phyloP scores from a whole-genome alignment of 306 rosid genomes.

The Citrullus colocynthis region DNA sequence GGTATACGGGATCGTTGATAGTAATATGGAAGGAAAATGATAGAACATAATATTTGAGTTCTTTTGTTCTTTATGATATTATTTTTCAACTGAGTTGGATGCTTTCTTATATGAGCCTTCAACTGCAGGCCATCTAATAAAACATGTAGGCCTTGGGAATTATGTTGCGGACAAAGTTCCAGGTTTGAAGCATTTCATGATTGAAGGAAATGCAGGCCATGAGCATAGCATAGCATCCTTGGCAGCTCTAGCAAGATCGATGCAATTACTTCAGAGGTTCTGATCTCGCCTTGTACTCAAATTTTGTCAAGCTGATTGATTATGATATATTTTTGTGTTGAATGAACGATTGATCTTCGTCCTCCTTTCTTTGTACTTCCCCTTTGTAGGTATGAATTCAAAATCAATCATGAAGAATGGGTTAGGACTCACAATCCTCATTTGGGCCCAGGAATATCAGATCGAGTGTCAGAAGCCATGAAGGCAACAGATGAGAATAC shows the following conservation, averaged over 20 bases:
- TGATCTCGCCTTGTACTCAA: conserved; percentile 3
- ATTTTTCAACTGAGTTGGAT: conserved; percentile 1
- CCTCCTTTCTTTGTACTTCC: conserved; percentile 9
- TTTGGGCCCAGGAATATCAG: conserved; percentile 70
- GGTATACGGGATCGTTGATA: neutral
- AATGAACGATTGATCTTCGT: neutral
- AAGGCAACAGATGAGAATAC: conserved; percentile 36
- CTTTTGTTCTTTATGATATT: neutral
- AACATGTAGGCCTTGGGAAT: conserved; percentile 51
- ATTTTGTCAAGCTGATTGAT: conserved; percentile 5
- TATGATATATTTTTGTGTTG: conserved; percentile 6
- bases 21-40: neutral
- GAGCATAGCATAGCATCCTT: conserved; percentile 55
- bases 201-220: conserved; percentile 25
- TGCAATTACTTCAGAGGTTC: conserved; percentile 62
- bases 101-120: neutral
- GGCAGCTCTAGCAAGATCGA: conserved; percentile 65
- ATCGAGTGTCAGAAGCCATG: conserved; percentile 53
- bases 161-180: conserved; percentile 58
- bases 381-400: conserved; percentile 57
- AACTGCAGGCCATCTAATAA: conserved; percentile 47
- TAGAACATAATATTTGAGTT: neutral
- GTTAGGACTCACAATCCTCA: conserved; percentile 45
- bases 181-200: conserved; percentile 47
- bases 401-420: conserved; percentile 80